Percentiles rank a stretch among this genome's conserved stretches.
phyloP scores from a whole-genome alignment of 352 stramenopile genomes.

The Pythium pectinolyticum region DNA sequence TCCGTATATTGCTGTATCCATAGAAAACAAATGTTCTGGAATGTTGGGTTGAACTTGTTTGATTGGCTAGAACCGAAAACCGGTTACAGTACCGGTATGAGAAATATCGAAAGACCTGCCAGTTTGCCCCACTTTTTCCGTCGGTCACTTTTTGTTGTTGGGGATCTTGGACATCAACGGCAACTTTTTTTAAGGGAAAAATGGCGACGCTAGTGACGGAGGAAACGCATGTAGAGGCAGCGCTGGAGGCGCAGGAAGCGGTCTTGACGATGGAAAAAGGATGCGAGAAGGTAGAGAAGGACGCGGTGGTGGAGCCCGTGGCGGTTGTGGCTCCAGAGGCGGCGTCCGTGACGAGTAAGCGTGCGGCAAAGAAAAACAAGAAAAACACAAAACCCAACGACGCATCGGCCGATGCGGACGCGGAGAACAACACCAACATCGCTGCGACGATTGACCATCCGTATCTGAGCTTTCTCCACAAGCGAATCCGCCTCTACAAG shows the following conservation, averaged over 20 bases:
- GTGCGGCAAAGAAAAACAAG: conserved; percentile 36
- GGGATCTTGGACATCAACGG: conserved; percentile 23
- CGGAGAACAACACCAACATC: conserved; percentile 37
- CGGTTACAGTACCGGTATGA: not conserved
- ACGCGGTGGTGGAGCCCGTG: conserved; percentile 1
- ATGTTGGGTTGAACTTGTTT: not conserved
- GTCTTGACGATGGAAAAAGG: conserved; percentile 18
- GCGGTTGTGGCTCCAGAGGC: conserved; percentile 7
- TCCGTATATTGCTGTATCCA: not conserved
- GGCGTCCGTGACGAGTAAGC: conserved; percentile 25
- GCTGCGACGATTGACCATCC: conserved; percentile 62
- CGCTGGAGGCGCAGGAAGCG: not conserved
- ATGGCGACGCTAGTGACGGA: conserved; percentile 4
- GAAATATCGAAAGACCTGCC: conserved; percentile 10
- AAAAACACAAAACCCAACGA: conserved; percentile 21
- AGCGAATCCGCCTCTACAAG: conserved; percentile 75
- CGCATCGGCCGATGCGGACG: conserved; percentile 17
- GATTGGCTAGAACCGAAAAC: conserved; percentile 7
- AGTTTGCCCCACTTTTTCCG: not conserved
- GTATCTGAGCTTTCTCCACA: conserved; percentile 82
- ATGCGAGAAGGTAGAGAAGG: conserved; percentile 7
- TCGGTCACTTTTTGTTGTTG: conserved; percentile 4
- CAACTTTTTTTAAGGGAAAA: conserved; percentile 20
- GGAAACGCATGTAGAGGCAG: conserved; percentile 15
- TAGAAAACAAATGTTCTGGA: conserved; percentile 4